phyloP scores from a whole-genome alignment of 306 rosid genomes.

The Lotus japonicus region DNA sequence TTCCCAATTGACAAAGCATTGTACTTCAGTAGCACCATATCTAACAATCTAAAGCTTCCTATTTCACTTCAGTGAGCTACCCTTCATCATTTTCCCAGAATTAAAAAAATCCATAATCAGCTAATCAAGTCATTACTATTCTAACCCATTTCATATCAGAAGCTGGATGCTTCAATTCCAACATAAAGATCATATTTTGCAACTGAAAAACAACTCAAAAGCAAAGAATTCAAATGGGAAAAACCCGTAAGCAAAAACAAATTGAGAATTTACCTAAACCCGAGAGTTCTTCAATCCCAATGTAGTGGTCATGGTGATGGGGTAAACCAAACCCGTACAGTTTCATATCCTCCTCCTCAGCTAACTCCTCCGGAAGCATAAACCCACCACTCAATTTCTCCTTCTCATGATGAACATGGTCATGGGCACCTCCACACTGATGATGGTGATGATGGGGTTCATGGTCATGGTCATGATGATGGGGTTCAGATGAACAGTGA shows the following conservation, averaged over 20 bases:
- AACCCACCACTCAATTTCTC: slow-evolving; percentile 8
- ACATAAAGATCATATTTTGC: neutral
- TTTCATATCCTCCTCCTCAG: slow-evolving; percentile 93
- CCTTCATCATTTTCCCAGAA: neutral
- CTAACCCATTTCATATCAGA: neutral
- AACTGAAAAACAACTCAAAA: slow-evolving; percentile 1
- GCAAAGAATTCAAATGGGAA: neutral
- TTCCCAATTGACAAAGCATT: neutral
- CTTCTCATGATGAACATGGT: neutral
- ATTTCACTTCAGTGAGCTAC: neutral
- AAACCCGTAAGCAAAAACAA: neutral
- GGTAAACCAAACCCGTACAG: slow-evolving; percentile 60
- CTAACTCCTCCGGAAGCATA: slow-evolving; percentile 87
- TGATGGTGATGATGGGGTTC: neutral
- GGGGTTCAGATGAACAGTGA: slow-evolving; percentile 7
- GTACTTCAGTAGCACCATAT: neutral
- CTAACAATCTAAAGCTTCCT: neutral
- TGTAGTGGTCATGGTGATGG: slow-evolving; percentile 21
- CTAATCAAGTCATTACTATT: neutral
- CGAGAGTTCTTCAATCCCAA: slow-evolving; percentile 40
- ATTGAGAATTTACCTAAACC: slow-evolving; percentile 44
- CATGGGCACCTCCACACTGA: neutral
- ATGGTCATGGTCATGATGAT: slow-evolving; percentile 22
- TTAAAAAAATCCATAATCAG: neutral
- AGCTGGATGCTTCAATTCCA: neutral